These are phyloP conservation scores for Coemansia sp. DNA, from an alignment of 192 early-diverging fungal species.

Conservation along the genomic window DNA sequence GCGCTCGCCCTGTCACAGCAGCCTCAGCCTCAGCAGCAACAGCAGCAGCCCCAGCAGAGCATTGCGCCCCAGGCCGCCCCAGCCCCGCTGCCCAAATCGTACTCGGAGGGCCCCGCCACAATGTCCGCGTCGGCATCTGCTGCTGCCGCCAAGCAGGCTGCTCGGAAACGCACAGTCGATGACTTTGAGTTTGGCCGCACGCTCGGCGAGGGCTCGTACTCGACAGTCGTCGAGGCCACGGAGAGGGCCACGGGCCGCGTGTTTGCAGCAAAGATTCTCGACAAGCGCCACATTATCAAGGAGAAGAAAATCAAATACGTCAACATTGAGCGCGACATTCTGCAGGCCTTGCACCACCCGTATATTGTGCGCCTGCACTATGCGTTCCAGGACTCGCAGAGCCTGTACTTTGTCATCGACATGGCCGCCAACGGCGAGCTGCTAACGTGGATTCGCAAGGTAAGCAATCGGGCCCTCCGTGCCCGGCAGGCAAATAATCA, in stretches of 20 bases:
- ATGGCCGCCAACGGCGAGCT: conserved; percentile 89
- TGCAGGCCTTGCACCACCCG: conserved; percentile 82
- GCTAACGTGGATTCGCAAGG: conserved; percentile 74
- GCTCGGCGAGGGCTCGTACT: conserved; percentile 94
- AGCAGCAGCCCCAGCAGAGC: background rate
- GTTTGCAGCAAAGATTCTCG: conserved; percentile 90
- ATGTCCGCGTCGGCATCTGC: conserved; percentile 6
- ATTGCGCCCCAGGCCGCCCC: too few relatives aligned
- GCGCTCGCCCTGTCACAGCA: background rate
- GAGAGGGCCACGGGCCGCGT: conserved; percentile 65
- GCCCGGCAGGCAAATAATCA: too few relatives aligned
- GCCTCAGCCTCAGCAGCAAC: background rate
- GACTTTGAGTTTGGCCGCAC: conserved; percentile 85
- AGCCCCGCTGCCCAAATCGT: too few relatives aligned
- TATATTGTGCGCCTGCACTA: conserved; percentile 91
- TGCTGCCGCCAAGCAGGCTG: conserved; percentile 8
- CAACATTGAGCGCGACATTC: conserved; percentile 88
- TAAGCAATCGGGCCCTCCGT: too few relatives aligned
- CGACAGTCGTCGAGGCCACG: conserved; percentile 79
- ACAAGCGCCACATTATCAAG: conserved; percentile 85
- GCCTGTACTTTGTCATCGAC: conserved; percentile 93
- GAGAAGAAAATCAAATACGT: conserved; percentile 97
- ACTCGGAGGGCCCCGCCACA: background rate
- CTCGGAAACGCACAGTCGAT: conserved; percentile 64
- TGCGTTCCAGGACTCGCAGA: conserved; percentile 89